Conservation (phyloP, 2,329 filamentous ascomycete species). For the Pseudocercospora pini-densiflorae region DNA sequence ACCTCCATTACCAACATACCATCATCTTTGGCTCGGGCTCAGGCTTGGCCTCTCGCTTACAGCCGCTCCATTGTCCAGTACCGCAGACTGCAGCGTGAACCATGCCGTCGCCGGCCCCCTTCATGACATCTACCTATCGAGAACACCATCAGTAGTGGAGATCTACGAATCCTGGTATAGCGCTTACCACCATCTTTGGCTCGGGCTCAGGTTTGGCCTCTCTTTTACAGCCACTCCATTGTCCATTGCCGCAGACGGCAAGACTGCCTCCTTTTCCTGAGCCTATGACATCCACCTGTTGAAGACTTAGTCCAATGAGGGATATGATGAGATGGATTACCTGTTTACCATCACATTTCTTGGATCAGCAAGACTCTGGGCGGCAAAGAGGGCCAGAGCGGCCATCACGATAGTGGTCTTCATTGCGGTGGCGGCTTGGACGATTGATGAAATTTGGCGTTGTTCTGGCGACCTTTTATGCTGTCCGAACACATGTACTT, state of each 20-base stretch:
- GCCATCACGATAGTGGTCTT: neutral
- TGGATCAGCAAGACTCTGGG: neutral
- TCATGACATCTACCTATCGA: neutral
- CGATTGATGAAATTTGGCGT: neutral
- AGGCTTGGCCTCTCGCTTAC: neutral
- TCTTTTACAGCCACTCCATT: neutral
- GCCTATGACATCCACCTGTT: neutral
- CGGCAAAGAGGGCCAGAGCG: neutral
- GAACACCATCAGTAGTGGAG: too few species aligned
- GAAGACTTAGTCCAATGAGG: neutral
- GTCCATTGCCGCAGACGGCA: neutral
- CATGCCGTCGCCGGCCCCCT: too few species aligned
- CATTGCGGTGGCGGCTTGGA: neutral
- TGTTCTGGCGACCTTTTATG: neutral
- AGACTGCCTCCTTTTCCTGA: neutral
- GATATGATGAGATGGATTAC: neutral
- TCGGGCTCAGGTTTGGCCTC: neutral
- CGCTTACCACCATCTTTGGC: neutral
- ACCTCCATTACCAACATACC: neutral
- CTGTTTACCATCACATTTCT: neutral
- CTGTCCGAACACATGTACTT: neutral
- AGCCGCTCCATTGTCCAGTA: neutral
- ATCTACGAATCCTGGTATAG: too few species aligned
- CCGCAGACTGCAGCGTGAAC: neutral
- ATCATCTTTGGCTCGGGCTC: neutral